Conservation (phyloP, 1,284 basidiomycete species). For the Anthracocystis walkeri region DNA sequence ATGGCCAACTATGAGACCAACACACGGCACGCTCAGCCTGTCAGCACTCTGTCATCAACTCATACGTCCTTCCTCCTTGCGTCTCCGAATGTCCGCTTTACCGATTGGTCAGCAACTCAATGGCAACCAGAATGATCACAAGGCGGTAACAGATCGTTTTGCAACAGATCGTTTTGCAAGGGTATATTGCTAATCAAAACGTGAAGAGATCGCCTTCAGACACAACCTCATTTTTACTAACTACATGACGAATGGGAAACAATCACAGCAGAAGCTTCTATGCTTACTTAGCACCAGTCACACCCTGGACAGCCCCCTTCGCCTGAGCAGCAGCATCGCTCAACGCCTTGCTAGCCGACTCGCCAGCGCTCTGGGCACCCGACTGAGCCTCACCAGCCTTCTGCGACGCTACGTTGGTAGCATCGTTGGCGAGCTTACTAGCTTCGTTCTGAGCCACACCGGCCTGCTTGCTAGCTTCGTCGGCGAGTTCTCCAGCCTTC, state of each 20-base stretch:
- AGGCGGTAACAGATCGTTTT: background rate
- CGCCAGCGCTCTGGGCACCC: slow-evolving; percentile 25
- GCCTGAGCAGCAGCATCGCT: slow-evolving; percentile 51
- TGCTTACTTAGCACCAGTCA: slow-evolving; percentile 39
- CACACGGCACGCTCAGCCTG: background rate
- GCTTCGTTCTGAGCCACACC: slow-evolving; percentile 20
- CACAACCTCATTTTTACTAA: slow-evolving; percentile 8
- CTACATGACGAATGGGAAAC: background rate
- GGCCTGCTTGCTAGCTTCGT: slow-evolving; percentile 46
- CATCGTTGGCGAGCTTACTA: slow-evolving; percentile 24
- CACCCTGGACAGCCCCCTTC: slow-evolving; percentile 42
- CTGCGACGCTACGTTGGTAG: slow-evolving; percentile 26
- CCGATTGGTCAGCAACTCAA: background rate
- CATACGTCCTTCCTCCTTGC: background rate
- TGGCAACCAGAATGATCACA: background rate
- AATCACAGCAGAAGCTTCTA: background rate
- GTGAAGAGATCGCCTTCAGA: background rate
- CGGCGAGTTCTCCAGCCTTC: slow-evolving; percentile 47
- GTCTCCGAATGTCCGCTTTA: too few species aligned
- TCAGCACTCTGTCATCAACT: background rate
- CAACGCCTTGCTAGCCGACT: slow-evolving; percentile 44
- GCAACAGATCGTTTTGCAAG: slow-evolving; percentile 26
- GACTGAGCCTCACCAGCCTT: slow-evolving; percentile 35
- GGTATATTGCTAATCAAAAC: slow-evolving; percentile 36
- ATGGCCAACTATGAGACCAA: background rate